Evolutionary conservation across 208 protist genomes (phyloP), one percentile per base, ranked within the genome.

Genomic region (Porcisia deanei): DNA sequence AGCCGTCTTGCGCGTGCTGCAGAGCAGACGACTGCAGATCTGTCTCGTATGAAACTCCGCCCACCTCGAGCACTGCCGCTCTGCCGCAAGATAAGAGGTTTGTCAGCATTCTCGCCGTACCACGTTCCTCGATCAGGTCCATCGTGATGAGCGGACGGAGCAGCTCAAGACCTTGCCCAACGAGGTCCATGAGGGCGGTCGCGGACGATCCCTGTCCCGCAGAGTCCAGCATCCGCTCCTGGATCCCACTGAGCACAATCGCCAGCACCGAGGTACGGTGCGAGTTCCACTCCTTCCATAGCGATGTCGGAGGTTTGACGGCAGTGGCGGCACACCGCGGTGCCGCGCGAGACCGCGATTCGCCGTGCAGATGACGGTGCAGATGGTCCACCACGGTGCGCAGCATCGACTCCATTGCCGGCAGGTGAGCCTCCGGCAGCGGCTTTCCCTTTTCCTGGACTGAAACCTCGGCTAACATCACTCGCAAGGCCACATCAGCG

Each of bases 1-100:
- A 82, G 5, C 78, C 78, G 18, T 82, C 54, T 53, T 65, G 75
- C 14, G 57, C 43, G 59, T 82, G 60, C 67, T 66, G 66, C 72
- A 77, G 41, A 63, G 55, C 72, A 22, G 77, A 52, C 9, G 71
- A 57, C 43, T 75, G 78, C 52, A 82, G 67, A 58, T 73, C 57
- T 2, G 47, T 71, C 72, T 75, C 72, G 30, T 65, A 65, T 12
- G 57, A 10, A 1, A 57, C 59, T 34, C 78, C 78, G 18, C 78
- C 78, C 2, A 77, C 2, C 25, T 70, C 72, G 6, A 77, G 45
- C 34, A 75, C 41, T 0, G 45, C 78, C 1, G 47, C 67, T n/a
- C 25, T 41, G 58, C 67, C 57, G 0, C 3, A 37, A 10, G 41
- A 70, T 30, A 82, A 67, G n/a, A 82, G 58, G 10, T 60, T 20